These are phyloP conservation scores for Boletus subparvulus DNA, from an alignment of 768 basidiomycete species.

Conservation along the genomic window DNA sequence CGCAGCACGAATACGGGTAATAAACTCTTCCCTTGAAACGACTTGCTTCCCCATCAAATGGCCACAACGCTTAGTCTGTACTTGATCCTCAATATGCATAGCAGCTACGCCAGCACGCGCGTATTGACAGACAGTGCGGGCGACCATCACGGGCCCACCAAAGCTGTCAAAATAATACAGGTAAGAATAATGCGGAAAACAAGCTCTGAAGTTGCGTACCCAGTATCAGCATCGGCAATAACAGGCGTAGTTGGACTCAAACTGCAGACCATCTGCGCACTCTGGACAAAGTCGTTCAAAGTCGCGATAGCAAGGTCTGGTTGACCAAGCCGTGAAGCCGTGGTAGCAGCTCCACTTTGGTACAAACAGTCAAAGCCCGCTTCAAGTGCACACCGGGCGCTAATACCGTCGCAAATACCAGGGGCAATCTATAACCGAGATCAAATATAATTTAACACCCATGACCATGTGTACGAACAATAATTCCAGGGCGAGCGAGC, in stretches of 20 bases:
- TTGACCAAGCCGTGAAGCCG: constrained; percentile 73
- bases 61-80: constrained; percentile 78
- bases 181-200: constrained; percentile 7
- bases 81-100: constrained; percentile 80
- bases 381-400: constrained; percentile 75
- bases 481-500: constrained; percentile 70
- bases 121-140: constrained; percentile 74
- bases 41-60: constrained; percentile 82
- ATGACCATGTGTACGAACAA: constrained; percentile 45
- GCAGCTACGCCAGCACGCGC: constrained; percentile 67
- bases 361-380: constrained; percentile 77
- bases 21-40: constrained; percentile 72
- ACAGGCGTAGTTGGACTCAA: constrained; percentile 64
- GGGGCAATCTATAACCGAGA: constrained; percentile 54
- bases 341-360: constrained; percentile 80
- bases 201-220: constrained; percentile 37
- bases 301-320: constrained; percentile 82
- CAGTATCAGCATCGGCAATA: constrained; percentile 80
- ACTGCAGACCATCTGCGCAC: constrained; percentile 69
- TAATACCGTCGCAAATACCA: constrained; percentile 80
- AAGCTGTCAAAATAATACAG: constrained; percentile 38
- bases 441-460: constrained; percentile 1
- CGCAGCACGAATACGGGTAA: constrained; percentile 74
- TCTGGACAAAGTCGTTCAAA: constrained; percentile 71
- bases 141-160: constrained; percentile 73